Evolutionary conservation across 179 eudicot genomes (phyloP).

Genomic region (Beta corolliflora): DNA sequence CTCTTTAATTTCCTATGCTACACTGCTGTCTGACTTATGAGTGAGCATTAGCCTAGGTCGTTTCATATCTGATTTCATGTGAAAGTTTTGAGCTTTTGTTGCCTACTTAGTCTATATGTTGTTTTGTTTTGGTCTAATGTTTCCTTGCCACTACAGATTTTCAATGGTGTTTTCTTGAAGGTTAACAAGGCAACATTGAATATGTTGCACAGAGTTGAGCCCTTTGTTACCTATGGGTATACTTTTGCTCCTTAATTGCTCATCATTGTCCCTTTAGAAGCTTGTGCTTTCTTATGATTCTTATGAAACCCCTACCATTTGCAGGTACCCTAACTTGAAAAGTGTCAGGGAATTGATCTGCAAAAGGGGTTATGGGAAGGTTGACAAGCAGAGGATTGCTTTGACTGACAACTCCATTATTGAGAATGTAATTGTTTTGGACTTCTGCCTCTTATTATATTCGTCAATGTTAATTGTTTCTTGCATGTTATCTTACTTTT

Average conservation of each 20-base stretch:
- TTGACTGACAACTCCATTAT: conserved; percentile 65
- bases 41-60: not conserved
- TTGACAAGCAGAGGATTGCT: conserved; percentile 65
- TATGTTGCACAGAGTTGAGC: conserved; percentile 35
- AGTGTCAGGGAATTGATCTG: too few relatives aligned
- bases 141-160: conserved; percentile 30
- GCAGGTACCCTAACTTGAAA: conserved; percentile 4
- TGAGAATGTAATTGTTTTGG: conserved; percentile 52
- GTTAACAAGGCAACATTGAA: too few relatives aligned
- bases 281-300: not conserved
- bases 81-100: not conserved
- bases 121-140: not conserved
- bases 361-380: conserved; percentile 47
- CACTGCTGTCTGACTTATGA: too few relatives aligned
- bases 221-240: conserved; percentile 50
- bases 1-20: too few relatives aligned
- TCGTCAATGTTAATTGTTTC: too few relatives aligned
- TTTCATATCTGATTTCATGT: too few relatives aligned
- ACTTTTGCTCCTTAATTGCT: not conserved
- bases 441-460: not conserved
- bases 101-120: too few relatives aligned
- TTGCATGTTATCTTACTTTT: conserved; percentile 7
- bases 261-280: not conserved
- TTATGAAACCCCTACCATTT: not conserved
- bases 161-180: conserved; percentile 47